Base-by-base conservation (phyloP, 2,329 filamentous ascomycete genomes). In the Penicillium glabrum region DNA sequence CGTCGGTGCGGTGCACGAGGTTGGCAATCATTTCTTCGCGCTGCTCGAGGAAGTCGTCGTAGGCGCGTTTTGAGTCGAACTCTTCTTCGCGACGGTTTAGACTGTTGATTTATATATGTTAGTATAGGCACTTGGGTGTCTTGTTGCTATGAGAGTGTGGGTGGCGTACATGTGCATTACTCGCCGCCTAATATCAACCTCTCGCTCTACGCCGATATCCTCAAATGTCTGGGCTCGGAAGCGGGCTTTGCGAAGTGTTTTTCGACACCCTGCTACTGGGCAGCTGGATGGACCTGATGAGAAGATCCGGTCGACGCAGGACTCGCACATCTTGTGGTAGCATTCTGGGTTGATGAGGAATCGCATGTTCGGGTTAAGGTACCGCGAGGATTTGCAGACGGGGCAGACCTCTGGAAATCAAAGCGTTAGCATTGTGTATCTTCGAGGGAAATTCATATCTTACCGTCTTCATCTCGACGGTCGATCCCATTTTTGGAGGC, bases 301-400 rank as follows among this genome's bases (percentile, higher is more conserved):
- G 82, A 98, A 99, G 67, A 98, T 90, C 54, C 93, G 89, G 75
- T 93, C 90, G 43, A 98, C 93, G 79, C 95, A 99, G 56, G 90
- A 93, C 74, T 91, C 89, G 81, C 95, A 99, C 91, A 99, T 98
- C 66, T 91, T 91, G 82, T 99, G 95, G 81, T 99, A 99, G 84
- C 95, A 99, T 81, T 96, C 92, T 9, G 93, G 91, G 75, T 98
- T 97, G 79, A 99, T 93, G 67, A 95, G 89, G 78, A 99, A 98
- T 63, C 89, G 85, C 85, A 99, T 93, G 78, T 92, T 89, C 59
- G 87, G 88, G 80, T 97, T 97, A 69, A 98, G 89, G 80, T 98
- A 98, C 63, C 92, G 90, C 58, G 90, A 91, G 58, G 92, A 96
- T 79, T 97, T 97, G 89, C 95, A 99, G 66, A 98, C 91, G 56